Evolutionary conservation across 441 rosid genomes (phyloP).

Genomic region (Adansonia madagascariensis): DNA sequence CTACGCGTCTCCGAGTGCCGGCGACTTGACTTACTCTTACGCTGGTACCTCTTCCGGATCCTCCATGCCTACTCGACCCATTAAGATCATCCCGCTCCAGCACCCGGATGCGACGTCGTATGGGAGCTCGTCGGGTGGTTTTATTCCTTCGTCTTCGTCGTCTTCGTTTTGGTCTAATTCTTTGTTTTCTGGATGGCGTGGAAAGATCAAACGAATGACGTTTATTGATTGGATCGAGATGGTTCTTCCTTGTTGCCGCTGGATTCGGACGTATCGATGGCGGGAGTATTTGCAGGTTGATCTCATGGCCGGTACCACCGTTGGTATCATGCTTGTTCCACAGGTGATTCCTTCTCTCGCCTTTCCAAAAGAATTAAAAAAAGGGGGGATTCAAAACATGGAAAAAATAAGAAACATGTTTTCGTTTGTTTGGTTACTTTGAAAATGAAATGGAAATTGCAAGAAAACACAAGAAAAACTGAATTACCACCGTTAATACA

Average conservation of each 20-base stretch:
- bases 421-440: slow-evolving; percentile 26
- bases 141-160: background rate
- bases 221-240: slow-evolving; percentile 58
- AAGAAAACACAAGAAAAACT: background rate
- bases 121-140: background rate
- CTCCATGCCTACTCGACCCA: slow-evolving; percentile 59
- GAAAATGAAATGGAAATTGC: slow-evolving; percentile 15
- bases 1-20: slow-evolving; percentile 64
- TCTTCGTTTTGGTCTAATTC: slow-evolving; percentile 35
- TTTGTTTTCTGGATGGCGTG: slow-evolving; percentile 42
- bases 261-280: slow-evolving; percentile 83
- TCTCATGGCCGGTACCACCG: slow-evolving; percentile 87
- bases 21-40: slow-evolving; percentile 33
- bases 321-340: slow-evolving; percentile 94
- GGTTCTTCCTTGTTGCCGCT: slow-evolving; percentile 72
- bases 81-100: slow-evolving; percentile 72
- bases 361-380: background rate
- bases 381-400: background rate
- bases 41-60: slow-evolving; percentile 20
- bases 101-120: slow-evolving; percentile 52
- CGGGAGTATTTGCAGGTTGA: slow-evolving; percentile 72
- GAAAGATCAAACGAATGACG: slow-evolving; percentile 55
- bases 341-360: slow-evolving; percentile 57
- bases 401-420: background rate
- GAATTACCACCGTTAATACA: background rate